Evolutionary conservation across 2,329 filamentous ascomycete genomes (phyloP), one percentile per base, ranked within the genome.

Genomic region (Neonectria sp.): DNA sequence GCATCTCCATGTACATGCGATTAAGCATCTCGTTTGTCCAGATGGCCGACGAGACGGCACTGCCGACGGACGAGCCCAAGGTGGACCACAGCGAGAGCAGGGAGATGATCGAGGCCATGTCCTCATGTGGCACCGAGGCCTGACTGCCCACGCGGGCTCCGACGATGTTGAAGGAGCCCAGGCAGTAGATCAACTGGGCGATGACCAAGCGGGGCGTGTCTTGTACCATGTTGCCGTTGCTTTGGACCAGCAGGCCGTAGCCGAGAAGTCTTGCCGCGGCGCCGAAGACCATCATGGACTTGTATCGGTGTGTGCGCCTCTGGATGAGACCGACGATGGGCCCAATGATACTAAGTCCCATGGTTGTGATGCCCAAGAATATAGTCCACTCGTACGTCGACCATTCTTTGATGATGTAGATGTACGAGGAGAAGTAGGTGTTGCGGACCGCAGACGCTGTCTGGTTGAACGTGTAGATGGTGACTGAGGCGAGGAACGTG

Each of bases 51-150:
- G 79, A 73, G 45, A 84, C 72, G 25, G 82, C 80, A 51, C 78
- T 82, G 24, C 82, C 82, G 6, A 83, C 70, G 2, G 76, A 78
- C 0, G 77, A 81, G 2, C 80, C 82, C 8, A 84, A 60, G 2
- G 79, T 81, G 6, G 78, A 79, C 82, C 81, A 84, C 6, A 83
- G 71, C 0, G 81, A 77, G 11, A 83, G 69, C 1, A 82, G 66
- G 15, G 80, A 75, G 59, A 84, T 84, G 49, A 80, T 69, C 1
- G 77, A 73, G 3, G 82, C 81, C 55, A 84, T 66, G 48, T 84
- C 82, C 60, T 83, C 77, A 68, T 84, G 82, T 0, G 82, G 81
- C 0, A 84, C 82, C 0, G 82, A 83, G 12, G 81, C 81, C 63
- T 84, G 81, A 4, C 71, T 75, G 7, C 79, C 82, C 0, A 84